These are phyloP conservation scores for Podospora tetraspora DNA, from an alignment of 495 filamentous ascomycete genomes.

Conservation along the genomic window DNA sequence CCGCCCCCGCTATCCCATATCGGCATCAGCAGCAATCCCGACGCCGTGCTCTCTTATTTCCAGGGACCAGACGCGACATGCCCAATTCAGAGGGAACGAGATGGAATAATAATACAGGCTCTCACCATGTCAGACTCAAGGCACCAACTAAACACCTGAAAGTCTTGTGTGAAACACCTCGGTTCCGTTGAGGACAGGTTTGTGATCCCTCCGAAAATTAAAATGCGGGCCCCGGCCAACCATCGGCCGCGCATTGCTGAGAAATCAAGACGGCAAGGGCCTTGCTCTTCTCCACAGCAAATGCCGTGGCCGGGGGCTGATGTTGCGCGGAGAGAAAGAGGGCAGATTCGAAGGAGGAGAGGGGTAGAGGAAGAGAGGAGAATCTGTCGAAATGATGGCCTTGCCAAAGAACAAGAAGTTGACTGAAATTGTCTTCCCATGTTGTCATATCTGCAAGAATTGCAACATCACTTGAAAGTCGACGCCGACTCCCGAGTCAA, in stretches of 20 bases:
- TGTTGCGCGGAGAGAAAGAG: neutral
- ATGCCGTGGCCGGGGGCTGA: neutral
- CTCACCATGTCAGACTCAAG: neutral
- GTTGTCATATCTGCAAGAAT: neutral
- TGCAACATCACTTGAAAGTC: neutral
- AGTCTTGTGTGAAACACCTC: too few species aligned
- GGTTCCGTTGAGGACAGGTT: too few species aligned
- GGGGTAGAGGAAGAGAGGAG: neutral
- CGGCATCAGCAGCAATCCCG: neutral
- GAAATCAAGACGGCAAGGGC: constrained; percentile 5
- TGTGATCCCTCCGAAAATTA: too few species aligned
- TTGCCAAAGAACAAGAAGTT: too few species aligned
- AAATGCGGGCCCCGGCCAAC: neutral
- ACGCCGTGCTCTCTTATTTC: neutral
- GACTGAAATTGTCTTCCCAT: too few species aligned
- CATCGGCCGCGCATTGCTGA: neutral
- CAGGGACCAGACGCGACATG: neutral
- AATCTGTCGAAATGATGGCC: neutral
- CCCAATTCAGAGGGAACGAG: neutral
- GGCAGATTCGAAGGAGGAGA: neutral
- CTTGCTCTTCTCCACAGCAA: neutral
- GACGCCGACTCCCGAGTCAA: neutral
- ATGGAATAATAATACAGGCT: neutral
- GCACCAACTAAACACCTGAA: neutral
- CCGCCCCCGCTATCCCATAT: too few species aligned